These are phyloP conservation scores for Schizophyllum commune DNA, from an alignment of 1,284 basidiomycete species.

Conservation along the genomic window DNA sequence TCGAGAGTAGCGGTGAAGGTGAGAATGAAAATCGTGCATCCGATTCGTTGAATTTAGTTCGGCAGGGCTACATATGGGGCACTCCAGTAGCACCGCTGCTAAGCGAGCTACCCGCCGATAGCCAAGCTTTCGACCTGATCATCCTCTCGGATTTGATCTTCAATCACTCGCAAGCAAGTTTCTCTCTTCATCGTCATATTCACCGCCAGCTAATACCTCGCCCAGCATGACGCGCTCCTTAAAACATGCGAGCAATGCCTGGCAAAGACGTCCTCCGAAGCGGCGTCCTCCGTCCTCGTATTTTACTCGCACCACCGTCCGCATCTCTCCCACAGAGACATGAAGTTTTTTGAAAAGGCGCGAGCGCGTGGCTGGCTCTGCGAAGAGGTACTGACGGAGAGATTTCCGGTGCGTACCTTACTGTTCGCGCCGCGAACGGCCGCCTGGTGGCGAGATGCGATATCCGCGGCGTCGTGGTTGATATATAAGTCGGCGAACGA, in stretches of 20 bases:
- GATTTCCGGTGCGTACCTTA: conserved; percentile 49
- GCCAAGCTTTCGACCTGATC: conserved; percentile 63
- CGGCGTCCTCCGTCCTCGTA: conserved; percentile 62
- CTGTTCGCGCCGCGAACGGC: no score
- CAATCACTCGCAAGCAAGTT: conserved; percentile 72
- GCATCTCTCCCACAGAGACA: conserved; percentile 76
- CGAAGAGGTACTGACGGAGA: conserved; percentile 64
- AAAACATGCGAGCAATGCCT: conserved; percentile 52
- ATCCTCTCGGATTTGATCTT: conserved; percentile 91
- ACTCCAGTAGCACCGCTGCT: conserved; percentile 52
- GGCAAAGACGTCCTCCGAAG: neutral
- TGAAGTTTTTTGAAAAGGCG: conserved; percentile 78
- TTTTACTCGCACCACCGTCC: conserved; percentile 93
- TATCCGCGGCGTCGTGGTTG: no score
- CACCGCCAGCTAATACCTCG: neutral
- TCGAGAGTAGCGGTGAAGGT: conserved; percentile 43
- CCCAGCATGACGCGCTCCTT: conserved; percentile 77
- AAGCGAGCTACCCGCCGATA: conserved; percentile 20
- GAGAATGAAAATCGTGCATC: conserved; percentile 5
- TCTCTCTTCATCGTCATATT: neutral
- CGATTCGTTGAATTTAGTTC: neutral
- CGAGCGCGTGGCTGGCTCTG: conserved; percentile 65
- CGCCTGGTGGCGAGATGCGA: no score
- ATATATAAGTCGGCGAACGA: conserved; percentile 1
- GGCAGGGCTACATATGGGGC: conserved; percentile 89